Evolutionary conservation across 2,329 filamentous ascomycete species (phyloP), one percentile per base, ranked within the genome.

Genomic region (Curvularia sp.): DNA sequence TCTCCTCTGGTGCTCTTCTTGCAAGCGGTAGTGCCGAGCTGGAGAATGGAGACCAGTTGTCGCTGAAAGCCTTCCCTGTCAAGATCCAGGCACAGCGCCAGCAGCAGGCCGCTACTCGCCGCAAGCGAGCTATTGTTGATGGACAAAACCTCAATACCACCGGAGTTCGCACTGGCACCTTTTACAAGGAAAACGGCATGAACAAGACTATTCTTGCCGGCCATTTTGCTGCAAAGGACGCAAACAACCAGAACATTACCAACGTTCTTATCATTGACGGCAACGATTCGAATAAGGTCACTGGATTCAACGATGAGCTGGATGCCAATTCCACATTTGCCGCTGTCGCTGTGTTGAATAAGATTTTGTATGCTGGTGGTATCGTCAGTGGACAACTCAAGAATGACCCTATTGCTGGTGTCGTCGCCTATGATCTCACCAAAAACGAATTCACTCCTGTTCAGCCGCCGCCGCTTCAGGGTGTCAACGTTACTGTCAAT

Each of bases 121-220:
- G 69, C 39, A 82, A 82, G 72, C 75, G 81, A 61, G 78, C 78
- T n/a, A 70, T 78, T 13, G 62, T 78, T 35, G 74, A 72, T 28
- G 73, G 72, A 18, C 75, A 81, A 43, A 82, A 82, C 62, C 69
- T 80, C 47, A 83, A 80, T 60, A 77, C 85, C 8, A 84, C 84
- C 2, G 92, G 92, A 30, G 88, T 96, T n/a, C 83, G 89, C 22
- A 87, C 90, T 7, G 95, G 92, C 30, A 79, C 88, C 2, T 97
- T 96, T 72, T 92, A 96, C 75, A 85, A 84, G 39, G 82, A 84
- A 15, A 86, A 87, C 62, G 82, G 81, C 58, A 85, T 86, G 63
- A 97, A 97, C 76, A 83, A 96, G 56, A 98, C 95, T 0, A 86
- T 98, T 39, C 83, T 98, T 28, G 95, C 89, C 49, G 95, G 95